Evolutionary conservation across 2,329 filamentous ascomycete species (phyloP), one percentile per base, ranked within the genome.

Genomic region (Fusarium cicatricum): DNA sequence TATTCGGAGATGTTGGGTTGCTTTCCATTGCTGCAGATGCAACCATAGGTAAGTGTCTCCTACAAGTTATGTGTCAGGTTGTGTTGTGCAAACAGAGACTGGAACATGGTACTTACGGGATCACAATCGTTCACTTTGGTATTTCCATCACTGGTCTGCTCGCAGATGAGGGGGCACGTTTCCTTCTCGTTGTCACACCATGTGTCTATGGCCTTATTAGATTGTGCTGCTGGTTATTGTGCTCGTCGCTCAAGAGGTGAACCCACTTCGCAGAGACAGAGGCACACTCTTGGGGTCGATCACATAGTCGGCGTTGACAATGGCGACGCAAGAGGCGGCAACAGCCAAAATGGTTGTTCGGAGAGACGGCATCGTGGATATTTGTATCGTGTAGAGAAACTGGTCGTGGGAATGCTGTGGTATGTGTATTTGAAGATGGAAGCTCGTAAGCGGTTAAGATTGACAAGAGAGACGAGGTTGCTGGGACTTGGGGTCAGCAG

Each of bases 1-100:
- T 89, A 95, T 75, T 93, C 83, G 69, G 88, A 85, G 42, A 91
- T 76, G 76, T 93, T 92, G 64, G 90, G 90, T 46, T 82, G 76
- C 58, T 82, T 72, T 71, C 85, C 83, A 71, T 89, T 81, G 60
- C 82, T 80, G 78, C 90, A 95, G 65, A 91, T 79, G 74, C 90
- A 95, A 60, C 81, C 79, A 76, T 89, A 94, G n/a, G 77, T 81
- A 43, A 94, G 81, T 16, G 79, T 77, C 45, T 80, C 70, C 85
- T 88, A 49, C 19, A 23, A 17, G 21, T 54, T 23, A 48, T 50
- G 19, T 14, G 40, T 55, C 23, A 56, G 43, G 14, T 29, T 11
- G 28, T 43, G 23, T 26, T 1, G 14, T 11, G 11, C 17, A 19
- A 4, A 32, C 21, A 21, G 31, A 19, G 9, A 52, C 80, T 21